Percentiles rank a stretch among this genome's conserved stretches.
Evolutionary conservation across 257 asterid genomes (phyloP).

Genomic region (Penstemon eatonii): DNA sequence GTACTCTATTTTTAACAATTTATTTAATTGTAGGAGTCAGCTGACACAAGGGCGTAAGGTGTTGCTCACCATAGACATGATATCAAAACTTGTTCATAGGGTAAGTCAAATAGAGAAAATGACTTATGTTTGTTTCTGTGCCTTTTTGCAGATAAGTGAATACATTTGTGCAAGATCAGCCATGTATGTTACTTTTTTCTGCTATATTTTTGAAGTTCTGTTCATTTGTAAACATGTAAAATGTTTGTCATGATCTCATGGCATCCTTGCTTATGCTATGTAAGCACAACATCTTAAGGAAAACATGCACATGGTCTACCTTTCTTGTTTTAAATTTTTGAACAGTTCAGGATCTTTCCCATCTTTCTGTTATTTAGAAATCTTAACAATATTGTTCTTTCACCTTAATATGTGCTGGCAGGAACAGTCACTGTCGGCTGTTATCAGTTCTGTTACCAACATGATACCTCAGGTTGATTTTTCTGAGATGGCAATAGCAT

Average conservation of each 20-base stretch:
- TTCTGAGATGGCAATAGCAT: conserved; percentile 20
- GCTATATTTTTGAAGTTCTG: conserved; percentile 10
- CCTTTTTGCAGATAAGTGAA: conserved; percentile 19
- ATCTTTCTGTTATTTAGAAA: conserved; percentile 11
- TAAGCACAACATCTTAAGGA: conserved; percentile 10
- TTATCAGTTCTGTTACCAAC: conserved; percentile 85
- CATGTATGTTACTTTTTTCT: background rate
- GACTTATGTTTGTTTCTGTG: conserved; percentile 13
- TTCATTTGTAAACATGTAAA: conserved; percentile 16
- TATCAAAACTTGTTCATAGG: conserved; percentile 71
- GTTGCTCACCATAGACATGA: conserved; percentile 83
- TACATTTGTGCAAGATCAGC: conserved; percentile 3
- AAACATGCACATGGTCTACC: conserved; percentile 1
- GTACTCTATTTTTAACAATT: conserved; percentile 19
- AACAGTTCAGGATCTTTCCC: background rate
- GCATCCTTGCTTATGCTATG: conserved; percentile 17
- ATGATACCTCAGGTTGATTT: conserved; percentile 94
- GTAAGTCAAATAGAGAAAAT: conserved; percentile 45
- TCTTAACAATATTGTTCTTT: background rate
- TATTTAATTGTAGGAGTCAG: conserved; percentile 64
- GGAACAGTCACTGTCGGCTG: conserved; percentile 95
- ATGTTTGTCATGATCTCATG: conserved; percentile 18
- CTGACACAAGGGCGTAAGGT: conserved; percentile 95
- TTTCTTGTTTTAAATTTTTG: conserved; percentile 1
- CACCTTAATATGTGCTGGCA: conserved; percentile 38